These are phyloP conservation scores for Cenchrus fungigraminus DNA, from an alignment of 176 grass and related monocot genomes.

Conservation along the genomic window DNA sequence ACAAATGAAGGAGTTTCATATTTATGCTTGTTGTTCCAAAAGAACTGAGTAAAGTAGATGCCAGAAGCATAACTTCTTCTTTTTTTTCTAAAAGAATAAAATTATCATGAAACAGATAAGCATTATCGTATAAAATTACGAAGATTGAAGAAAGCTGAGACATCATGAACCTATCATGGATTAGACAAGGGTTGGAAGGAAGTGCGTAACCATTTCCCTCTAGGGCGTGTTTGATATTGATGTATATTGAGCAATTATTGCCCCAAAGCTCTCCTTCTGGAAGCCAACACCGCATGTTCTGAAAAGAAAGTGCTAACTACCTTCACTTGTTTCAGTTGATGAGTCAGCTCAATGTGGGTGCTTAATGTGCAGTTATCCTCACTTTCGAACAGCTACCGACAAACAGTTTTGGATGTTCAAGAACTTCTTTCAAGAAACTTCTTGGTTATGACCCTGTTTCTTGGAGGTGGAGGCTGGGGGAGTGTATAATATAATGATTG, in stretches of 20 bases:
- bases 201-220: background rate
- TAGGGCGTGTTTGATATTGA: background rate
- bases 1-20: background rate
- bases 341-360: constrained; percentile 6
- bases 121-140: background rate
- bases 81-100: background rate
- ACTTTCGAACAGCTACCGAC: background rate
- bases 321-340: constrained; percentile 20
- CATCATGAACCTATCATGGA: background rate
- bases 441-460: background rate
- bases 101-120: background rate
- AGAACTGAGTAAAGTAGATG: background rate
- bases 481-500: background rate
- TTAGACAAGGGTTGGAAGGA: background rate
- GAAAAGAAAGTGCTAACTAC: constrained; percentile 37
- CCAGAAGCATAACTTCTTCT: background rate
- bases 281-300: background rate
- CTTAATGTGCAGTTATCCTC: constrained; percentile 7
- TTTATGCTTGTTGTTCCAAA: background rate
- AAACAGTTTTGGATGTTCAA: constrained; percentile 12
- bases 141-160: background rate
- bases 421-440: background rate
- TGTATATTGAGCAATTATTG: constrained; percentile 15
- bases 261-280: background rate
- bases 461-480: background rate